Conservation (phyloP, 768 basidiomycete species). For the Russula sp. region DNA sequence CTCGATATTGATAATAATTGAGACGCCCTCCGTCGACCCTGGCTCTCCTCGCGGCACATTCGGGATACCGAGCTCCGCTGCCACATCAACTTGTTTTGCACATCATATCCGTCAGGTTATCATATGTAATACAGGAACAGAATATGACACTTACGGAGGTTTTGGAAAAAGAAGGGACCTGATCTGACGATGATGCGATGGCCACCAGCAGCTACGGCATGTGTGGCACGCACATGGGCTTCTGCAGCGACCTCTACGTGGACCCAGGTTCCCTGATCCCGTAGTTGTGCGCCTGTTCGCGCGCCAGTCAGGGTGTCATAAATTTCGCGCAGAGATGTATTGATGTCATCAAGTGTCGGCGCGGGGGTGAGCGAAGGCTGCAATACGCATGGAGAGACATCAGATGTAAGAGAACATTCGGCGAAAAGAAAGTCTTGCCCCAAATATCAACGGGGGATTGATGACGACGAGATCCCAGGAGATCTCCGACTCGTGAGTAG, state of each 20-base stretch:
- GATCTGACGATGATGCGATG: conserved; percentile 20
- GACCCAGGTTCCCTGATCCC: conserved; percentile 11
- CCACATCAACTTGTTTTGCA: conserved; percentile 13
- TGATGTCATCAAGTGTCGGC: conserved; percentile 18
- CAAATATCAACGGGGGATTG: conserved; percentile 47
- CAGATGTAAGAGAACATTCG: background rate
- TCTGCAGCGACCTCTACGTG: conserved; percentile 9
- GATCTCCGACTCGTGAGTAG: conserved; percentile 44
- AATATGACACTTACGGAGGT: background rate
- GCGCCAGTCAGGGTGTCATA: conserved; percentile 18
- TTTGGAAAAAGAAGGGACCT: conserved; percentile 19
- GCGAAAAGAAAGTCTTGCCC: background rate
- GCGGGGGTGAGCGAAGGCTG: conserved; percentile 36
- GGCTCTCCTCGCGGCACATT: conserved; percentile 20
- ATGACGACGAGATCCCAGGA: conserved; percentile 53
- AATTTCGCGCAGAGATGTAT: conserved; percentile 16
- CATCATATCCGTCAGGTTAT: background rate
- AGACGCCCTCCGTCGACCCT: background rate
- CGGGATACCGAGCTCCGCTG: conserved; percentile 17
- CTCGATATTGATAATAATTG: background rate
- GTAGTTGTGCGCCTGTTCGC: background rate
- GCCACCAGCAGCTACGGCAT: conserved; percentile 8
- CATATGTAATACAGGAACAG: background rate
- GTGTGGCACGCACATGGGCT: conserved; percentile 20
- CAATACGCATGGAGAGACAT: no score